Evolutionary conservation across 2,329 filamentous ascomycete genomes (phyloP), one percentile per base, ranked within the genome.

Genomic region (Cladosporium sp.): DNA sequence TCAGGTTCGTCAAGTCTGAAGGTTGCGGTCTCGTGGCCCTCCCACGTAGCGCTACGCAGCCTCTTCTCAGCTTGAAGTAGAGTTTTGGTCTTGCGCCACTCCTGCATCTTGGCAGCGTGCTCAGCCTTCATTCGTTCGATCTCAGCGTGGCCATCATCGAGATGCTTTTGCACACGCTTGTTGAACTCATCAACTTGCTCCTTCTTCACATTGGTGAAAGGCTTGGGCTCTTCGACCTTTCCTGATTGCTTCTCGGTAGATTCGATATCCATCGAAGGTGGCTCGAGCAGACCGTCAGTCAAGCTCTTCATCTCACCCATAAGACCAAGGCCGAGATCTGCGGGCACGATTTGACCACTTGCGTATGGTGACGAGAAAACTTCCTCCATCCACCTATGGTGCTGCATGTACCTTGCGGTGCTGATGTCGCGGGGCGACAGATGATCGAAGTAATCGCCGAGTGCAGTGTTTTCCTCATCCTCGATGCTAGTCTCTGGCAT

Each of bases 371-470:
- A 97, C 0, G 89, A 90, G 56, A 97, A 84, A 28, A 99, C 87
- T 75, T 99, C 93, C 70, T 97, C 94, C 90, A 99, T 96, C 94
- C 93, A 97, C 73, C 96, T 91, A 69, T 99, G 93, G 68, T 99
- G 95, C 70, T 97, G 92, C 71, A 88, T 88, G 73, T 97, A 99
- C 58, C 94, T 85, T 63, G 86, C 85, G 61, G 90, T 80, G 66
- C 92, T 96, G 61, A 99, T 88, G 63, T 99, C 94, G 43, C 92
- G 84, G 3, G 92, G 92, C 0, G 91, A 93, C 62, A 97, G 79
- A 63, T 91, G 85, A 70, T 99, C 94, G 68, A 99, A 90, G 71
- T 92, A 82, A 72, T 99, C 94, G 28, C 92, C 92, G 19, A 89
- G 82, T 6, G 88, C 89, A 3, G 88, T 89, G 69, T 97, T 93